These are phyloP conservation scores for Yarrowia porcina DNA, from an alignment of 805 yeast genomes.

Conservation along the genomic window DNA sequence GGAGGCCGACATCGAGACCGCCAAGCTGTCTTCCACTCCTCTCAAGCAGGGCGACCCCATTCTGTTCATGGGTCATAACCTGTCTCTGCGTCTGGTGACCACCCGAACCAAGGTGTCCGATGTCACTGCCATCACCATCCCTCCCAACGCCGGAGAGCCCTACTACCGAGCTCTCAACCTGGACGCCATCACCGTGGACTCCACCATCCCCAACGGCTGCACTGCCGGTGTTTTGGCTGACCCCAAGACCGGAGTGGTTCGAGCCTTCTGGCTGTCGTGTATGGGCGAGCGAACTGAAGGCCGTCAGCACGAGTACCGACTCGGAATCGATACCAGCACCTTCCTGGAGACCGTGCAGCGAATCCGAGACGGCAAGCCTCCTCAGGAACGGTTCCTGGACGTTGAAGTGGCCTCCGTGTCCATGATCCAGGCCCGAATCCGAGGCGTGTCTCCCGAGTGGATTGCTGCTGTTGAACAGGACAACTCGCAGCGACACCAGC, in stretches of 20 bases:
- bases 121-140: slow-evolving; percentile 68
- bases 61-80: slow-evolving; percentile 77
- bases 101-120: slow-evolving; percentile 76
- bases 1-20: slow-evolving; percentile 66
- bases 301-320: slow-evolving; percentile 60
- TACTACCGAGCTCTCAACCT: slow-evolving; percentile 82
- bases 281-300: slow-evolving; percentile 68
- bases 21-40: slow-evolving; percentile 54
- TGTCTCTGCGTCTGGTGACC: slow-evolving; percentile 62
- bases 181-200: slow-evolving; percentile 73
- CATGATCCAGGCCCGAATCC: slow-evolving; percentile 69
- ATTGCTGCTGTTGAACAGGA: slow-evolving; percentile 62
- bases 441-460: slow-evolving; percentile 89
- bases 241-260: slow-evolving; percentile 62
- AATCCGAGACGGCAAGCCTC: slow-evolving; percentile 48
- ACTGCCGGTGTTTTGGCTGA: slow-evolving; percentile 76
- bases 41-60: slow-evolving; percentile 72
- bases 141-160: slow-evolving; percentile 65
- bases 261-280: slow-evolving; percentile 83
- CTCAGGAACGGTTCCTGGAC: slow-evolving; percentile 65
- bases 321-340: slow-evolving; percentile 76
- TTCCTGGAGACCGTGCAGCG: slow-evolving; percentile 54
- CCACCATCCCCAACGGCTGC: slow-evolving; percentile 67
- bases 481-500: slow-evolving; percentile 64
- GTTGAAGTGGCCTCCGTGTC: slow-evolving; percentile 71